These are phyloP conservation scores for Thalassiosira ordinaria DNA, from an alignment of 352 stramenopile species.

Conservation along the genomic window DNA sequence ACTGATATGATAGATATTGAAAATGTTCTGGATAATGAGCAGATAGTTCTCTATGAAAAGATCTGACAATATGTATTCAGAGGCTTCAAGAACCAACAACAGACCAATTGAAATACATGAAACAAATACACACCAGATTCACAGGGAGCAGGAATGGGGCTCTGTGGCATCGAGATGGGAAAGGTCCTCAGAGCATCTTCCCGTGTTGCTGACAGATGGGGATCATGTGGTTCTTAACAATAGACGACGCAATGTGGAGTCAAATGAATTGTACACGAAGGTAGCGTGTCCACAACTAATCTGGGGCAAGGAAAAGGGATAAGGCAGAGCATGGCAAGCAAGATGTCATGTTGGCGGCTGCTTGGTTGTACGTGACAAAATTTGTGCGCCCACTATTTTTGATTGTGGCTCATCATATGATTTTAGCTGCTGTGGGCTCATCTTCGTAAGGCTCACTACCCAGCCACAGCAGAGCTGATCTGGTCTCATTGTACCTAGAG, in stretches of 20 bases:
- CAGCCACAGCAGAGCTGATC: no score
- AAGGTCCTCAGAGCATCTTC: constrained; percentile 2
- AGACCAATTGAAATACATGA: no score
- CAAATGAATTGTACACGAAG: constrained; percentile 7
- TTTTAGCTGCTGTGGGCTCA: no score
- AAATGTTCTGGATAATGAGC: no score
- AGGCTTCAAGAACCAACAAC: no score
- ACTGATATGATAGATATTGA: no score
- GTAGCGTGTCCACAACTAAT: constrained; percentile 35
- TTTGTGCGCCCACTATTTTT: constrained; percentile 18
- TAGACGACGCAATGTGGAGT: constrained; percentile 23
- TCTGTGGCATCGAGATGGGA: constrained; percentile 24
- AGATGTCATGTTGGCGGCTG: constrained; percentile 25
- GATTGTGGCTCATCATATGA: no score
- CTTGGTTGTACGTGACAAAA: constrained; percentile 32
- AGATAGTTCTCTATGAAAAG: no score
- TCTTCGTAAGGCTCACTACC: no score
- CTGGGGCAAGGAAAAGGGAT: constrained; percentile 18
- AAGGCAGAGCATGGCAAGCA: constrained; percentile 19
- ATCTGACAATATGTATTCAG: no score
- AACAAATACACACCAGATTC: no score
- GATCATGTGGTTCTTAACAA: constrained; percentile 21
- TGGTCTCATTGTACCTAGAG: no score
- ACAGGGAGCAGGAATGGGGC: constrained; percentile 22
- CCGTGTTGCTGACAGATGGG: constrained; percentile 34